Evolutionary conservation across 2,329 filamentous ascomycete species (phyloP).

Genomic region (Fusarium nanum): DNA sequence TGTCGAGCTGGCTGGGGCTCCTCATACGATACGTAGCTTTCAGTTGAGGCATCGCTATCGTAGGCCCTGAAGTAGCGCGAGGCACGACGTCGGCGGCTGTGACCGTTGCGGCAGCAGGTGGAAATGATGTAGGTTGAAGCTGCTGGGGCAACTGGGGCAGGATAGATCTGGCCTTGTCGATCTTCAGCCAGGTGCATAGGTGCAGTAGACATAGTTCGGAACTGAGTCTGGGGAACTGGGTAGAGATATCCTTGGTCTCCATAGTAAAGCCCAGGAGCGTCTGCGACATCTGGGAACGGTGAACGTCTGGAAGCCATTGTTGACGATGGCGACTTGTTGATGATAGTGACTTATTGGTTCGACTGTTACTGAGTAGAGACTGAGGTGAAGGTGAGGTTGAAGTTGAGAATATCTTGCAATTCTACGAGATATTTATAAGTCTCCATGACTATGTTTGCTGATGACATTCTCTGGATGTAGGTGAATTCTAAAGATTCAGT

Average conservation of each 20-base stretch:
- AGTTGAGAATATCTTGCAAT: neutral
- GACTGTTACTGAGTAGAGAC: neutral
- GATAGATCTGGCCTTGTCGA: conserved; percentile 13
- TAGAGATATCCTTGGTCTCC: conserved; percentile 17
- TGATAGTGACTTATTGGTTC: neutral
- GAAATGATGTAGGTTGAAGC: neutral
- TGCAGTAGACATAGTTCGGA: neutral
- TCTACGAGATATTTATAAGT: conserved; percentile 21
- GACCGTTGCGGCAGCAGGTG: conserved; percentile 6
- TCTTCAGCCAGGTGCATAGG: conserved; percentile 8
- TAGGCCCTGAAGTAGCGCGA: conserved; percentile 7
- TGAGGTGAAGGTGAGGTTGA: neutral
- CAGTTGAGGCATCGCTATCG: conserved; percentile 6
- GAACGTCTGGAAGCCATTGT: conserved; percentile 23
- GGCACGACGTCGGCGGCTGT: conserved; percentile 17
- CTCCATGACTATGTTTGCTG: conserved; percentile 2
- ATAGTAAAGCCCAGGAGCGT: conserved; percentile 1
- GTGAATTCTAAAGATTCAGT: neutral
- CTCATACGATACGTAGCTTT: conserved; percentile 12
- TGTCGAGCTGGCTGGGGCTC: neutral
- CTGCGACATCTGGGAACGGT: conserved; percentile 2
- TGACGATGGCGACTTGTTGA: neutral
- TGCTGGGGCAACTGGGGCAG: neutral
- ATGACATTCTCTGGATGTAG: neutral
- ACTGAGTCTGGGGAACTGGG: neutral